A percentile compares a stretch with the other conserved stretches of the same genome.
These are phyloP conservation scores for Rhododendron ferrugineum DNA, from an alignment of 148 eudicot genomes.

Conservation along the genomic window DNA sequence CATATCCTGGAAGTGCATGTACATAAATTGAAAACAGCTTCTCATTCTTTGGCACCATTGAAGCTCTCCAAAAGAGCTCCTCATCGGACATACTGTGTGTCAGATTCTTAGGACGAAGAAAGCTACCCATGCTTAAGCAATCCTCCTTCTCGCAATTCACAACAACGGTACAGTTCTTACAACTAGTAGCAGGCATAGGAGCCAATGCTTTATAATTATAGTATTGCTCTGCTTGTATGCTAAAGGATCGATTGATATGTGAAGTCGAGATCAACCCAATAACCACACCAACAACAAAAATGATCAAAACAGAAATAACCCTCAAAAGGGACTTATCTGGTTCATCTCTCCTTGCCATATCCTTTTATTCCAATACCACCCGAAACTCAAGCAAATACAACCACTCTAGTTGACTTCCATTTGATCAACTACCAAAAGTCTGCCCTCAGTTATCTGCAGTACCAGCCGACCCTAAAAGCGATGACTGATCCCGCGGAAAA, in stretches of 20 bases:
- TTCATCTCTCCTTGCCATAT: constrained; percentile 33
- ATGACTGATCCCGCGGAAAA: background rate
- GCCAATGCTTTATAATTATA: constrained; percentile 14
- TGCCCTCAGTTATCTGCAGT: background rate
- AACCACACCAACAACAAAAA: constrained; percentile 62
- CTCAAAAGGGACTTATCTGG: constrained; percentile 30
- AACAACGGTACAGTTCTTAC: constrained; percentile 15
- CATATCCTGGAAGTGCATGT: constrained; percentile 54
- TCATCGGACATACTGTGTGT: constrained; percentile 50
- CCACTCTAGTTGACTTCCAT: background rate
- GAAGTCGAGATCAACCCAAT: constrained; percentile 64
- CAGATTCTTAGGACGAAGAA: constrained; percentile 35
- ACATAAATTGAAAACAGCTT: constrained; percentile 59
- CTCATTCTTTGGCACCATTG: constrained; percentile 59
- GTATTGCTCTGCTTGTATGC: constrained; percentile 21
- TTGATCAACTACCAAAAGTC: background rate
- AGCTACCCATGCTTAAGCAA: constrained; percentile 35
- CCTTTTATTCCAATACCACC: background rate
- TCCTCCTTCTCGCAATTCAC: constrained; percentile 28
- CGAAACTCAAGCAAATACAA: background rate
- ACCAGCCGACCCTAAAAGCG: background rate
- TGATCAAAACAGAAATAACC: constrained; percentile 36
- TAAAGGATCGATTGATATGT: constrained; percentile 43
- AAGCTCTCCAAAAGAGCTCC: constrained; percentile 21
- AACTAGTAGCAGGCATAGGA: constrained; percentile 6